These are phyloP conservation scores for Amanita phalloides DNA, from an alignment of 768 basidiomycete genomes.

Conservation along the genomic window DNA sequence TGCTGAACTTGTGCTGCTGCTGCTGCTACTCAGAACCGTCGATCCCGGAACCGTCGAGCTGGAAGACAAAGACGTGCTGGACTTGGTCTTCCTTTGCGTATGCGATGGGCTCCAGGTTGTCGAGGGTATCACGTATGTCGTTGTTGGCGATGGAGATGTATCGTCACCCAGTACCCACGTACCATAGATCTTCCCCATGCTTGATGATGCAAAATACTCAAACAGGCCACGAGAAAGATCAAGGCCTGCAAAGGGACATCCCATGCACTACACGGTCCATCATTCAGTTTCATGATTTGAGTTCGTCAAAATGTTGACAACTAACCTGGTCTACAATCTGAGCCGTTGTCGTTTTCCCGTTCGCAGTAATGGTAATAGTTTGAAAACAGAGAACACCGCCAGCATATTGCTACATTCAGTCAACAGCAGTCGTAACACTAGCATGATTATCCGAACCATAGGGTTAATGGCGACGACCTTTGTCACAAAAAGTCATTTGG, in stretches of 20 bases:
- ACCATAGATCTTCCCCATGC: constrained; percentile 41
- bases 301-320: background rate
- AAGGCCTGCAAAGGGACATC: constrained; percentile 49
- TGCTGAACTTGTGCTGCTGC: background rate
- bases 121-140: constrained; percentile 9
- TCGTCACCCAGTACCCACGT: constrained; percentile 36
- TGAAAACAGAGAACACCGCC: constrained; percentile 43
- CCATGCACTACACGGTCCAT: constrained; percentile 24
- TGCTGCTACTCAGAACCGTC: background rate
- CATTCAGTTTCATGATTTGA: background rate
- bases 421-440: background rate
- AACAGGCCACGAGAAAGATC: constrained; percentile 58
- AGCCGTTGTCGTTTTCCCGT: constrained; percentile 48
- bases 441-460: constrained; percentile 17
- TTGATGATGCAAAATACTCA: constrained; percentile 33
- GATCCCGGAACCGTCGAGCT: background rate
- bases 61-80: background rate
- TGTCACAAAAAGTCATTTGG: background rate
- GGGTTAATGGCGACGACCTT: constrained; percentile 45
- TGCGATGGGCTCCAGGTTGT: constrained; percentile 8
- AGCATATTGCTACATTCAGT: constrained; percentile 40
- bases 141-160: constrained; percentile 10
- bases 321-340: constrained; percentile 52
- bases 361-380: constrained; percentile 47
- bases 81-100: background rate